Evolutionary conservation across 2,329 filamentous ascomycete genomes (phyloP).

Genomic region (Alternaria triticina): DNA sequence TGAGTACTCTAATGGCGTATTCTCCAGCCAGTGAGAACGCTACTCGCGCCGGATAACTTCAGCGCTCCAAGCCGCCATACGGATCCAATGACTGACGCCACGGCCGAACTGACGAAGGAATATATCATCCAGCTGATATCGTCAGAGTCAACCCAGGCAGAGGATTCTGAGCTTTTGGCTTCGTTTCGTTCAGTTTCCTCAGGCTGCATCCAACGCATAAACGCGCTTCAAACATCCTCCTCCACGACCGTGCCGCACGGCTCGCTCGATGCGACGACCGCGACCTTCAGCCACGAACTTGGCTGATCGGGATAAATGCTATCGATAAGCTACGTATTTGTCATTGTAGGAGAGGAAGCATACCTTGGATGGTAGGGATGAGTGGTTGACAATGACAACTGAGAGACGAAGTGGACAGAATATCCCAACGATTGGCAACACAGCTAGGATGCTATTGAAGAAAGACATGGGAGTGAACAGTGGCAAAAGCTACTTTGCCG

Average conservation of each 20-base stretch:
- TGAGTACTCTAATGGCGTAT: not conserved
- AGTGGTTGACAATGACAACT: not conserved
- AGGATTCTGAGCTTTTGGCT: not conserved
- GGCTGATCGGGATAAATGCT: not conserved
- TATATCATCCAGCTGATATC: not conserved
- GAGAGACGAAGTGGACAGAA: not conserved
- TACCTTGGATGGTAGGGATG: not conserved
- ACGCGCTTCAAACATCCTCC: not conserved
- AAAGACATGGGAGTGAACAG: not conserved
- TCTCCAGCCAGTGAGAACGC: not conserved
- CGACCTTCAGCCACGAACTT: not conserved
- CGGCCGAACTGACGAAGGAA: not conserved
- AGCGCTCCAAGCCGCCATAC: not conserved
- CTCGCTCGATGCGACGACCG: not conserved
- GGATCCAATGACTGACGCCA: not conserved
- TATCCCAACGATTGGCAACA: not conserved
- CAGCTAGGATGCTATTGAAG: not conserved
- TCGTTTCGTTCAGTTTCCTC: not conserved
- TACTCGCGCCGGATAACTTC: not conserved
- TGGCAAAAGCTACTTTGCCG: not conserved
- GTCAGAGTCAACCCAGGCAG: not conserved
- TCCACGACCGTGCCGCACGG: not conserved
- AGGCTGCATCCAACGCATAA: slow-evolving; percentile 2
- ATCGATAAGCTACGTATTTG: not conserved
- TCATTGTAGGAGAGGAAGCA: not conserved